Percentiles rank a stretch among this genome's conserved stretches.
Evolutionary conservation across 1,284 basidiomycete species (phyloP).

Genomic region (Ustilago shanxiensis): DNA sequence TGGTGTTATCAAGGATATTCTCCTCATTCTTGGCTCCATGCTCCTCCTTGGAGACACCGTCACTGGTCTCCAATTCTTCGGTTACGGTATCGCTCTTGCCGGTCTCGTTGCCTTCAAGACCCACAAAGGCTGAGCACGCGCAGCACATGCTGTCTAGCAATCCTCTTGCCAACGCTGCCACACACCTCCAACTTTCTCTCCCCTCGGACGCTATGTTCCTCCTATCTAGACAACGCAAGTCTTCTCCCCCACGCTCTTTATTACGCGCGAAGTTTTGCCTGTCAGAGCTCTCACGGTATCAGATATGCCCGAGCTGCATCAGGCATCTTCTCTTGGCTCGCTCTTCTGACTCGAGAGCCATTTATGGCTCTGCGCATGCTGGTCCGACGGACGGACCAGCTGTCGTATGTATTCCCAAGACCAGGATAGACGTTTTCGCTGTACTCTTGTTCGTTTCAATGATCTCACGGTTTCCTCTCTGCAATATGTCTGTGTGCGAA

Average conservation of each 20-base stretch:
- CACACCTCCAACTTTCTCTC: not conserved
- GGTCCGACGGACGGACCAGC: not conserved
- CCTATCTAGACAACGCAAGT: slow-evolving; percentile 7
- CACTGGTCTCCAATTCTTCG: slow-evolving; percentile 86
- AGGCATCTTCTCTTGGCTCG: not conserved
- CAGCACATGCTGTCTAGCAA: not conserved
- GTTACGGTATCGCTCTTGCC: slow-evolving; percentile 85
- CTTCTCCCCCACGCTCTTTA: slow-evolving; percentile 21
- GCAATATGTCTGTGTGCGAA: not conserved
- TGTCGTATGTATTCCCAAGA: slow-evolving; percentile 15
- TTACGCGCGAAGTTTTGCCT: not conserved
- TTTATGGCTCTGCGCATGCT: slow-evolving; percentile 7
- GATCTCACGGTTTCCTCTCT: slow-evolving; percentile 9
- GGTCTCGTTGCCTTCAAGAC: slow-evolving; percentile 86
- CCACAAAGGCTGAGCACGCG: slow-evolving; percentile 74
- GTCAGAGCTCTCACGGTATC: not conserved
- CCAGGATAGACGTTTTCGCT: slow-evolving; percentile 35
- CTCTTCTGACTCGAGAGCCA: slow-evolving; percentile 9
- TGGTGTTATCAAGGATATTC: slow-evolving; percentile 93
- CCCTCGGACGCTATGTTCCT: slow-evolving; percentile 20
- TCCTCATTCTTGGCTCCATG: slow-evolving; percentile 90
- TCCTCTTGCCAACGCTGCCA: not conserved
- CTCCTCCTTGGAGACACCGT: slow-evolving; percentile 83
- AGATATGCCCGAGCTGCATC: not conserved
- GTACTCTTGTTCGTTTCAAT: slow-evolving; percentile 35